These are phyloP conservation scores for Sugiyamaella neomexicana DNA, from an alignment of 1,139 yeast species.

Conservation along the genomic window DNA sequence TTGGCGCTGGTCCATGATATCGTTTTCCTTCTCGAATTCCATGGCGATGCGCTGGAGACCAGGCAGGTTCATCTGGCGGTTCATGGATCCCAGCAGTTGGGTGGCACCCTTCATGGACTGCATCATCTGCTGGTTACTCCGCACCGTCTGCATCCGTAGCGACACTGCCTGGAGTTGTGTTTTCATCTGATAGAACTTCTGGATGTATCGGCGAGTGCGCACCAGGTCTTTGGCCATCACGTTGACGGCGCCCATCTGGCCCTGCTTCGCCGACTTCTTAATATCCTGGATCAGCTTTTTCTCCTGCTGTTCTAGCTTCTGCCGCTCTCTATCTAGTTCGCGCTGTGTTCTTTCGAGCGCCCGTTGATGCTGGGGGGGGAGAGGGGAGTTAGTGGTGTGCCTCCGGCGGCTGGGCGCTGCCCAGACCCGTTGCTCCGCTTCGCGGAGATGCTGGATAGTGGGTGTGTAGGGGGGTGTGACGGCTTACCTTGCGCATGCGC, in stretches of 20 bases:
- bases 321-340: conserved; percentile 83
- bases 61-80: conserved; percentile 84
- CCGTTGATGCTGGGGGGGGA: conserved; percentile 86
- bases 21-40: conserved; percentile 93
- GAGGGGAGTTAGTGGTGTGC: too few species aligned
- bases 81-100: conserved; percentile 76
- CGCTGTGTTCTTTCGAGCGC: conserved; percentile 93
- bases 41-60: conserved; percentile 86
- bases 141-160: conserved; percentile 82
- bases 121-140: conserved; percentile 95
- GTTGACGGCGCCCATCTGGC: conserved; percentile 86
- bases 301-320: conserved; percentile 86
- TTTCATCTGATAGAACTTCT: conserved; percentile 90
- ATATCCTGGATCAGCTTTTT: conserved; percentile 82
- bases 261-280: conserved; percentile 85
- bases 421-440: conserved; percentile 12
- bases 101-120: conserved; percentile 97
- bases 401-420: conserved; percentile 12
- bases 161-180: conserved; percentile 95
- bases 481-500: conserved; percentile 66
- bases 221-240: conserved; percentile 95
- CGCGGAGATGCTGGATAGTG: too few species aligned
- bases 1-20: conserved; percentile 96
- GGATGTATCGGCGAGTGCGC: conserved; percentile 74
- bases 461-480: too few species aligned